Conservation (phyloP, 192 early-diverging fungal genomes). For the Physocladia obscura region DNA sequence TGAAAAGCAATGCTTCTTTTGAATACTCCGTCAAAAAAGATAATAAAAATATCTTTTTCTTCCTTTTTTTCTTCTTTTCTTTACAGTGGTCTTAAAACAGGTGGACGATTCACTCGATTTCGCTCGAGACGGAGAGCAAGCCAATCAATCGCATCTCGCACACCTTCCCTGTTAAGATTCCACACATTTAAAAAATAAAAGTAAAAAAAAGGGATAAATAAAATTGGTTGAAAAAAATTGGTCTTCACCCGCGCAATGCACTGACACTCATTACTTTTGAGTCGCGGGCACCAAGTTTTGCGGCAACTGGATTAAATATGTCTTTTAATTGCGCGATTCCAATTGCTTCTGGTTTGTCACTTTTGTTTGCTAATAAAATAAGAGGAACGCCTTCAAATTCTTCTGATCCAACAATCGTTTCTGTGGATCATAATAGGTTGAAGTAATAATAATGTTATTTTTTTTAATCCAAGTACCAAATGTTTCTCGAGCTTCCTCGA, state of each 20-base stretch:
- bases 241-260: slow-evolving; percentile 75
- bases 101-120: slow-evolving; percentile 78
- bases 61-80: background rate
- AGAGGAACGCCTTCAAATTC: slow-evolving; percentile 81
- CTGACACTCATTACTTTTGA: slow-evolving; percentile 80
- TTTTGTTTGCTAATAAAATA: slow-evolving; percentile 92
- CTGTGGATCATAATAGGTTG: slow-evolving; percentile 37
- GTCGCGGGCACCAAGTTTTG: slow-evolving; percentile 79
- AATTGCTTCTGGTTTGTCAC: slow-evolving; percentile 73
- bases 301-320: slow-evolving; percentile 85
- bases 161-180: slow-evolving; percentile 64
- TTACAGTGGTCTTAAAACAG: slow-evolving; percentile 51
- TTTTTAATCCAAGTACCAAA: slow-evolving; percentile 59
- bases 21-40: background rate
- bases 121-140: slow-evolving; percentile 76
- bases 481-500: slow-evolving; percentile 74
- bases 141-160: slow-evolving; percentile 90
- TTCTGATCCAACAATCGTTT: slow-evolving; percentile 75
- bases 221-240: background rate
- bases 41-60: background rate
- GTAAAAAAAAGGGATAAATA: slow-evolving; percentile 3
- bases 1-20: slow-evolving; percentile 6
- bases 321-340: slow-evolving; percentile 84
- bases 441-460: background rate
- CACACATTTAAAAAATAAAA: background rate